Conservation (phyloP, 2,329 filamentous ascomycete genomes). For the Aureobasidium uvarum region DNA sequence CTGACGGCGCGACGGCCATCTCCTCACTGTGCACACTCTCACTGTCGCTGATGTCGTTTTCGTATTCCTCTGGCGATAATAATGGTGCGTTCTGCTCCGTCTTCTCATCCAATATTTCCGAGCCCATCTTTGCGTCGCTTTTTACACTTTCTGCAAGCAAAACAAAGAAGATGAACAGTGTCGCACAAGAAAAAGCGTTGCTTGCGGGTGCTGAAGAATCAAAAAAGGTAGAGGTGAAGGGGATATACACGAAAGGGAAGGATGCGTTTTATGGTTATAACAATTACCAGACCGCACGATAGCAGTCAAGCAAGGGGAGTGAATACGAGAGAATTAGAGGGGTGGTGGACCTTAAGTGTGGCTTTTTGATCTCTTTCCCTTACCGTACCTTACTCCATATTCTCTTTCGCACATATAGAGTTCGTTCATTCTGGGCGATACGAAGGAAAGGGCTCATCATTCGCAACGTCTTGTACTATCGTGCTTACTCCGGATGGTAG, state of each 20-base stretch:
- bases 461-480: background rate
- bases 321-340: background rate
- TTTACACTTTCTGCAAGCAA: background rate
- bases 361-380: constrained; percentile 15
- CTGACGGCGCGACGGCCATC: background rate
- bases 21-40: constrained; percentile 12
- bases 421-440: background rate
- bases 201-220: background rate
- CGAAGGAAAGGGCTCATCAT: background rate
- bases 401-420: background rate
- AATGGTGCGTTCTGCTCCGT: constrained; percentile 19
- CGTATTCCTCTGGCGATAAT: constrained; percentile 10
- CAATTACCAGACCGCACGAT: background rate
- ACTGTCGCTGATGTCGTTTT: constrained; percentile 13
- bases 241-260: background rate
- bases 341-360: constrained; percentile 5
- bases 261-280: constrained; percentile 12
- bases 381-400: background rate
- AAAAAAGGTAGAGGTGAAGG: background rate
- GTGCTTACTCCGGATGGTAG: background rate
- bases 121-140: background rate
- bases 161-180: background rate
- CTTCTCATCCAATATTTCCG: constrained; percentile 11
- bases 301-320: constrained; percentile 8
- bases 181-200: background rate